Conservation (phyloP, 2,329 filamentous ascomycete species). For the Geosmithia putterillii region DNA sequence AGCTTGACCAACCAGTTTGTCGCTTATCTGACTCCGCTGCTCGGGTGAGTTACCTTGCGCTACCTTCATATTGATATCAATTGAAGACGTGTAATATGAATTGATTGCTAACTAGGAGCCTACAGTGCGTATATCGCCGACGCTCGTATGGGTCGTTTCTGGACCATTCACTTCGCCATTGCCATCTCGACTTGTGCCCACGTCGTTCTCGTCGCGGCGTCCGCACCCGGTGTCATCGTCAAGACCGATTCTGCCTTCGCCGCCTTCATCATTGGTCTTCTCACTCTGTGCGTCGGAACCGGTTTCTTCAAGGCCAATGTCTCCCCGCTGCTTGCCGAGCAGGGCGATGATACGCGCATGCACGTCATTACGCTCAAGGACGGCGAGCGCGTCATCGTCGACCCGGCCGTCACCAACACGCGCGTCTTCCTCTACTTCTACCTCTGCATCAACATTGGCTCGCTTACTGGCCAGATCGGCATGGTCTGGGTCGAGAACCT, state of each 20-base stretch:
- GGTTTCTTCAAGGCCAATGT: conserved; percentile 79
- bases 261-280: conserved; percentile 55
- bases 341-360: conserved; percentile 48
- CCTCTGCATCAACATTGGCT: conserved; percentile 51
- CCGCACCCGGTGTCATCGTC: conserved; percentile 50
- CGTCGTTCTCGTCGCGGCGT: conserved; percentile 51
- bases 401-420: conserved; percentile 55
- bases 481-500: conserved; percentile 70
- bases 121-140: conserved; percentile 46
- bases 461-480: conserved; percentile 40
- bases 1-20: conserved; percentile 48
- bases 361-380: conserved; percentile 36
- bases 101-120: neutral
- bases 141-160: conserved; percentile 60
- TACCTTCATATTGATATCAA: no score
- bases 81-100: neutral
- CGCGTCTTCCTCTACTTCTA: conserved; percentile 56
- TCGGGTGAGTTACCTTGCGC: conserved; percentile 30
- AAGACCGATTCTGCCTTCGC: conserved; percentile 44
- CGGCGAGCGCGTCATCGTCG: conserved; percentile 58
- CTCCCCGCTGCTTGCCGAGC: conserved; percentile 58
- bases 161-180: conserved; percentile 59
- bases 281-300: conserved; percentile 47
- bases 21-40: conserved; percentile 45
- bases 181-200: conserved; percentile 54